Base-by-base conservation (phyloP, 805 yeast genomes). In the Cyberlindnera maclurae region DNA sequence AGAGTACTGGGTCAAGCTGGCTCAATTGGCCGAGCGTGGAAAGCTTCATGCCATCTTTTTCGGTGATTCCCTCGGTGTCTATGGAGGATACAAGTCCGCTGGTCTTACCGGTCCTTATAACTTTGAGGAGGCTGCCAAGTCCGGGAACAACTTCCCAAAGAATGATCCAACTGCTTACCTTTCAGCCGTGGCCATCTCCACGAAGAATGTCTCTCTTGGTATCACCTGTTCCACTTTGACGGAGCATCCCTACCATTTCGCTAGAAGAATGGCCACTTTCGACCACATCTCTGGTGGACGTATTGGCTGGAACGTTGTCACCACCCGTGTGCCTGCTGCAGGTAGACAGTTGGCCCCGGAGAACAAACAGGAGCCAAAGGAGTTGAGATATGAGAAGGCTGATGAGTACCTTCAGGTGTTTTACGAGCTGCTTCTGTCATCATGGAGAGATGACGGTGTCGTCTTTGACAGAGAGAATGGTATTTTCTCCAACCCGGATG, bases 291-390 rank as follows among this genome's bases (percentile, higher is more conserved):
- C 70, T 9, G 59, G 59, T 18, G 74, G 74, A 12, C 59, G 74
- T 45, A 52, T 69, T 39, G 74, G 73, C 18, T 69, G 74, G 74
- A 69, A 69, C 45, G 59, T 69, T 24, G 74, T 69, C 24, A 61
- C 70, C 8, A 63, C 71, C 2, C 56, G 60, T 26, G 47, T 68
- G 29, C 70, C 69, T 39, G 57, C 67, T 46, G 73, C 73, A 5
- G 66, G 72, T 11, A 54, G 66, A 45, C 66, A 67, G 40, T 47
- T 65, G 33, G 44, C 64, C 13, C 65, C 64, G 36, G 63, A 63
- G 6, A 59, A 57, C 33, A 34, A 47, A 5, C 53, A 64, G 22
- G 66, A 70, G 9, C 65, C 60, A 4, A 72, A 68, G 47, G 67
- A 61, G 15, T 58, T 59, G 39, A 60, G 75, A 41, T 69, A 69